A percentile compares a stretch with the other conserved stretches of the same genome.
Evolutionary conservation across 2,329 filamentous ascomycete species (phyloP).

Genomic region (Phialophora expanda): DNA sequence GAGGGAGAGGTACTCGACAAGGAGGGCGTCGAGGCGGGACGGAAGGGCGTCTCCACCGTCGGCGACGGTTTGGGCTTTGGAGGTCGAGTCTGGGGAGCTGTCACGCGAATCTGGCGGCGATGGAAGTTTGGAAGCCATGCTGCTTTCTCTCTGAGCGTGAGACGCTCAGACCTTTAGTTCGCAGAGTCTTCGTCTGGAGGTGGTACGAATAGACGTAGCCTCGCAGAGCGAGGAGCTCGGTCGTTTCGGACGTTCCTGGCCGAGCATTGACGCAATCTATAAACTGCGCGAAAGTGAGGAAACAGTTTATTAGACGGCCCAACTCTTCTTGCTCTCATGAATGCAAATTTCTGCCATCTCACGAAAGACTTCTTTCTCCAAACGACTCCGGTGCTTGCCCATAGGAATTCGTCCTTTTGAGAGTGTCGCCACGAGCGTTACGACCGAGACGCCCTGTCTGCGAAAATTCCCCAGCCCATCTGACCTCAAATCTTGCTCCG

Average conservation of each 20-base stretch:
- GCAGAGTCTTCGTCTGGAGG: neutral
- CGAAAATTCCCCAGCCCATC: neutral
- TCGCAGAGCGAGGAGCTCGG: constrained; percentile 23
- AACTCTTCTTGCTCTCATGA: neutral
- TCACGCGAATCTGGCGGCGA: constrained; percentile 30
- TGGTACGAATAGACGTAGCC: neutral
- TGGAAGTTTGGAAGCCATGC: constrained; percentile 16
- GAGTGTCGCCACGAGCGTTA: neutral
- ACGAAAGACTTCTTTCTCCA: neutral
- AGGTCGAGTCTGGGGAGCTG: constrained; percentile 10
- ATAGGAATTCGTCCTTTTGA: neutral
- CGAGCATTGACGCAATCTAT: constrained; percentile 30
- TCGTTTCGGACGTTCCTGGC: constrained; percentile 28
- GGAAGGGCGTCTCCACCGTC: constrained; percentile 15
- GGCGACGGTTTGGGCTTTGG: neutral
- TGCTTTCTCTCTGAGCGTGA: neutral
- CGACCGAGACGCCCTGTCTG: neutral
- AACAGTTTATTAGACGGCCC: neutral
- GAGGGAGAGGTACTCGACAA: constrained; percentile 38
- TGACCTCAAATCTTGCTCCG: neutral
- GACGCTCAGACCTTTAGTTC: neutral
- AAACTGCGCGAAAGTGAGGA: constrained; percentile 16
- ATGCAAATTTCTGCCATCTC: neutral
- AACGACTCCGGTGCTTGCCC: neutral
- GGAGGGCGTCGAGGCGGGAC: constrained; percentile 34